phyloP scores from a whole-genome alignment of 1,284 basidiomycete species.

The Sporisorium sorghi region DNA sequence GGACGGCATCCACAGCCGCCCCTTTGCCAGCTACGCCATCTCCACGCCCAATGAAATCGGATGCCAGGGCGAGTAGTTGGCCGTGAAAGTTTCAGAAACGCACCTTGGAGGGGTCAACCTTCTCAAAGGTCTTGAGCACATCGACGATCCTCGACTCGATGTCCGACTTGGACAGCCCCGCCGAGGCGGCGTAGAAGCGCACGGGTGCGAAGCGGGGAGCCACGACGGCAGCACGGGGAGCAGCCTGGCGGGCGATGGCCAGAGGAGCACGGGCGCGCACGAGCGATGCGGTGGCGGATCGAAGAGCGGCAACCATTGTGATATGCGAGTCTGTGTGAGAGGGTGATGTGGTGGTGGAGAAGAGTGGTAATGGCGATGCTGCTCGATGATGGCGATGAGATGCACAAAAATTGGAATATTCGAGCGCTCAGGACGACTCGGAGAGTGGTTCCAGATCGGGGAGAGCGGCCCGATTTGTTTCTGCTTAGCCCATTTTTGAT shows the following conservation, averaged over 20 bases:
- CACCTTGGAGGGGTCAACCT: constrained; percentile 83
- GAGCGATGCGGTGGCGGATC: constrained; percentile 50
- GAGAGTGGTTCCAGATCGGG: constrained; percentile 6
- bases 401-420: constrained; percentile 38
- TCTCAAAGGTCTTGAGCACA: constrained; percentile 93
- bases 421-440: constrained; percentile 13
- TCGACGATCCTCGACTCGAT: constrained; percentile 87
- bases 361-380: neutral
- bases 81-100: constrained; percentile 8
- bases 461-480: neutral
- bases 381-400: constrained; percentile 36
- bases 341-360: constrained; percentile 15
- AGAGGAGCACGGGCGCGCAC: constrained; percentile 47
- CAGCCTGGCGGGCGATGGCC: constrained; percentile 37
- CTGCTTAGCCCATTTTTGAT: neutral
- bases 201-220: constrained; percentile 50
- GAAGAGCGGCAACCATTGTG: constrained; percentile 56
- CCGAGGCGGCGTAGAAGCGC: constrained; percentile 79
- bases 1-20: neutral
- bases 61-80: neutral
- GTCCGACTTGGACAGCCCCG: constrained; percentile 79
- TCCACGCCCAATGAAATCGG: too few species aligned
- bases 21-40: neutral
- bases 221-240: constrained; percentile 51
- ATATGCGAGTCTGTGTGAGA: constrained; percentile 6